Conservation (phyloP, 2,329 filamentous ascomycete species). For the Volutella citrinella region DNA sequence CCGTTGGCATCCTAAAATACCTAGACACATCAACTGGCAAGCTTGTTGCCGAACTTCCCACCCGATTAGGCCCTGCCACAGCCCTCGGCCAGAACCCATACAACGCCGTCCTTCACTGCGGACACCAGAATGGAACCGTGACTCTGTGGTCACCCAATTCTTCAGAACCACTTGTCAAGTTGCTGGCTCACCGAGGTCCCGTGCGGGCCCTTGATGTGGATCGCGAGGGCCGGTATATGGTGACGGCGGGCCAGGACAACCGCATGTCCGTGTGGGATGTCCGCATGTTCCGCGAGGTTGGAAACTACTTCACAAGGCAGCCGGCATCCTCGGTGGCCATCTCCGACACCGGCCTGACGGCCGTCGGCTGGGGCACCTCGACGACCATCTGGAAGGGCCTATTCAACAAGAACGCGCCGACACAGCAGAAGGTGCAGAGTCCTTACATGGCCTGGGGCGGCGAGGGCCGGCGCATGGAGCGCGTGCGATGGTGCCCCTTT, state of each 20-base stretch:
- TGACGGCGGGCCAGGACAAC: conserved; percentile 83
- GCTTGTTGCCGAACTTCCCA: conserved; percentile 80
- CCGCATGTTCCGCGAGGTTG: conserved; percentile 88
- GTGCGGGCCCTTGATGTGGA: conserved; percentile 84
- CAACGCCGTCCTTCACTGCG: conserved; percentile 88
- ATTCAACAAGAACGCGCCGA: conserved; percentile 68
- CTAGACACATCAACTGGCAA: conserved; percentile 94
- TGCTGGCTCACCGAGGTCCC: conserved; percentile 85
- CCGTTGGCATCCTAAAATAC: conserved; percentile 84
- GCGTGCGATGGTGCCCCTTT: conserved; percentile 87
- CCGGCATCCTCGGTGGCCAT: conserved; percentile 83
- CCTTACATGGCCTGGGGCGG: conserved; percentile 95
- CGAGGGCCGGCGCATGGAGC: conserved; percentile 76
- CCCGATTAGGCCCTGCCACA: conserved; percentile 78
- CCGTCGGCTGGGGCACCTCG: conserved; percentile 87
- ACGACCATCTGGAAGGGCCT: conserved; percentile 89
- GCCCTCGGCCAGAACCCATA: conserved; percentile 84
- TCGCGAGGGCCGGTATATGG: conserved; percentile 91
- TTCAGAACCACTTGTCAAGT: conserved; percentile 81
- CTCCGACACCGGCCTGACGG: conserved; percentile 83
- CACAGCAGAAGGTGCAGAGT: conserved; percentile 76
- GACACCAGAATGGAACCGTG: conserved; percentile 92
- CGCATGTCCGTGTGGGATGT: conserved; percentile 97
- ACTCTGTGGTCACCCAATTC: conserved; percentile 95
- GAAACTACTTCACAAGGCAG: conserved; percentile 79